phyloP scores from a whole-genome alignment of 2,329 filamentous ascomycete species.

The Xenosphaeropsis pyriputrescens region DNA sequence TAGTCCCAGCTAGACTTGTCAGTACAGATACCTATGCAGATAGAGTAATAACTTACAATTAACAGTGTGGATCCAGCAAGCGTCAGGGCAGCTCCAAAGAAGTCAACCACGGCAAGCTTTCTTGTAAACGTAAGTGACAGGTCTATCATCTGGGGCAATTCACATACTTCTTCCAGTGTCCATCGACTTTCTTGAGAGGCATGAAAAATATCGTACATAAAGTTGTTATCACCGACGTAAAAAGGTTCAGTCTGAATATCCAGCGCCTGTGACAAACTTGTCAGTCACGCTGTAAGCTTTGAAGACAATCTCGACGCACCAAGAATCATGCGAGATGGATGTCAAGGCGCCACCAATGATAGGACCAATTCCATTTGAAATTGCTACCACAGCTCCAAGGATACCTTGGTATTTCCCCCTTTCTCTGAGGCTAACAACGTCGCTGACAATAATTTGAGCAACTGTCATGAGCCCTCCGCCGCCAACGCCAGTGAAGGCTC shows the following conservation, averaged over 20 bases:
- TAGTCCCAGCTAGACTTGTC: too few relatives aligned
- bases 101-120: not conserved
- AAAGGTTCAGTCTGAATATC: slow-evolving; percentile 21
- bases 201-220: slow-evolving; percentile 20
- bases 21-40: not conserved
- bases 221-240: slow-evolving; percentile 18
- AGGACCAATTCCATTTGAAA: slow-evolving; percentile 38
- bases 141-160: too few relatives aligned
- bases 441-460: not conserved
- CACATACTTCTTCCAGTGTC: not conserved
- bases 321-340: too few relatives aligned
- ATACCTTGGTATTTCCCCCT: slow-evolving; percentile 1
- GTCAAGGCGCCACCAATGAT: slow-evolving; percentile 33
- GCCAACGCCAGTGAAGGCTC: not conserved
- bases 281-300: too few relatives aligned
- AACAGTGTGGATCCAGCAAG: not conserved
- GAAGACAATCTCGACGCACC: too few relatives aligned
- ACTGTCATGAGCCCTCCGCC: not conserved
- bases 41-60: not conserved
- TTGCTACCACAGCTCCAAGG: slow-evolving; percentile 31
- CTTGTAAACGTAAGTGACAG: too few relatives aligned
- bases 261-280: slow-evolving; percentile 17
- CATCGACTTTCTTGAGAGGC: slow-evolving; percentile 1
- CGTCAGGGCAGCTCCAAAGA: not conserved
- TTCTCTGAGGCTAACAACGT: not conserved